phyloP scores from a whole-genome alignment of 139 green algal species.

The Haematococcus lacustris region DNA sequence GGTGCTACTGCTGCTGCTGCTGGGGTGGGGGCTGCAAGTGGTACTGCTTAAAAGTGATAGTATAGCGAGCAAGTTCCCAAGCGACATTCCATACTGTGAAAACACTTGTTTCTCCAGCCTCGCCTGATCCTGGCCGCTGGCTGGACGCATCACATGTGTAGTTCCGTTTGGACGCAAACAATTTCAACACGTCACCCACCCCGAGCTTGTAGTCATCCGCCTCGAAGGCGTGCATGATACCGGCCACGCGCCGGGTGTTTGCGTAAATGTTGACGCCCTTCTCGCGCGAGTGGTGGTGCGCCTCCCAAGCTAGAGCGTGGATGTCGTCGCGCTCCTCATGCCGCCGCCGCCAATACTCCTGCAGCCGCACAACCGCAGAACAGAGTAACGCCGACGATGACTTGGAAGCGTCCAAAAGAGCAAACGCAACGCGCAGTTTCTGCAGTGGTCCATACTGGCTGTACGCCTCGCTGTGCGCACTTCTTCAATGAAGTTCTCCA shows the following conservation, averaged over 20 bases:
- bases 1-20: too few species aligned
- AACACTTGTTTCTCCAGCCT: not conserved
- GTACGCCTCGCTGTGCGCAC: too few species aligned
- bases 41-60: too few species aligned
- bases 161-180: too few species aligned
- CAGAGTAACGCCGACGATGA: too few species aligned
- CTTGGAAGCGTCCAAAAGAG: too few species aligned
- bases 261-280: constrained; percentile 27
- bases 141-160: not conserved
- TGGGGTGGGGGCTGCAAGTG: too few species aligned
- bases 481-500: too few species aligned
- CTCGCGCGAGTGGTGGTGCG: constrained; percentile 7
- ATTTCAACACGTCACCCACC: not conserved
- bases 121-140: not conserved
- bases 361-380: too few species aligned
- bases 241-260: constrained; percentile 23
- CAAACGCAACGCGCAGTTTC: too few species aligned
- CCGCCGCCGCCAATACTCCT: constrained; percentile 15
- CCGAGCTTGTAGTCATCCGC: constrained; percentile 18
- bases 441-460: too few species aligned
- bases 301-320: constrained; percentile 22
- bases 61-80: too few species aligned
- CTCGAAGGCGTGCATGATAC: constrained; percentile 27
- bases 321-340: constrained; percentile 17
- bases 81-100: not conserved